Evolutionary conservation across 2,329 filamentous ascomycete genomes (phyloP), one percentile per base, ranked within the genome.

Genomic region (Ophiostoma ips): DNA sequence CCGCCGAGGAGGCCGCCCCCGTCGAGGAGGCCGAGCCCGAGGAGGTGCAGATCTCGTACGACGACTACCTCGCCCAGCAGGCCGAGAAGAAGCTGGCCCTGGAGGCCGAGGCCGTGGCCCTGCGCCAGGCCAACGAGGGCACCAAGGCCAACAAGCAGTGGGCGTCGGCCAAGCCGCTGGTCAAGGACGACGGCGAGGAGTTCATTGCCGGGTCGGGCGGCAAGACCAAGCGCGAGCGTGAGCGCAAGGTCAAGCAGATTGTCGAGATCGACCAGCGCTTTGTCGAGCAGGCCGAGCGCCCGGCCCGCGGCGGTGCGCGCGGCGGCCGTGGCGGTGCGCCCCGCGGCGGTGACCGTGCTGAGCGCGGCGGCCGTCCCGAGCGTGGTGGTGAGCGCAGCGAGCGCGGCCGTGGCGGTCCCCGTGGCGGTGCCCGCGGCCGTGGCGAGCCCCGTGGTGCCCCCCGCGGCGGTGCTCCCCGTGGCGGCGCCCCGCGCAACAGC

Each of bases 121-220:
- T 87, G 64, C 90, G 92, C 72, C 81, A 88, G 74, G 73, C 90
- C 68, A 95, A 96, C 75, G 89, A 95, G 75, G 89, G 89, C 63
- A 77, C 74, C 73, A 87, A 87, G 74, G 65, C 72, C 62, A 81
- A 88, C 75, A 90, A 92, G 79, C 92, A 95, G 78, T 95, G 89
- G 86, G 85, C 84, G 62, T 75, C 77, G 62, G 88, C 87, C 66
- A 94, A 89, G 75, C 64, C 75, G 52, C 71, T 84, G 51, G 65
- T 70, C 64, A 83, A 83, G 67, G 72, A 79, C 18, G 76, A 79
- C 12, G 76, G 77, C 50, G 81, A 87, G 61, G 80, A 84, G 60
- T 95, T 86, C 78, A 83, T 95, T 64, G 70, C 83, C 62, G 81
- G 76, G 60, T 68, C 75, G 58, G 75, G 72, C 55, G 83, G 83